A percentile compares a stretch with the other conserved stretches of the same genome.
These are phyloP conservation scores for Gossypium davidsonii DNA, from an alignment of 441 rosid species.

Conservation along the genomic window DNA sequence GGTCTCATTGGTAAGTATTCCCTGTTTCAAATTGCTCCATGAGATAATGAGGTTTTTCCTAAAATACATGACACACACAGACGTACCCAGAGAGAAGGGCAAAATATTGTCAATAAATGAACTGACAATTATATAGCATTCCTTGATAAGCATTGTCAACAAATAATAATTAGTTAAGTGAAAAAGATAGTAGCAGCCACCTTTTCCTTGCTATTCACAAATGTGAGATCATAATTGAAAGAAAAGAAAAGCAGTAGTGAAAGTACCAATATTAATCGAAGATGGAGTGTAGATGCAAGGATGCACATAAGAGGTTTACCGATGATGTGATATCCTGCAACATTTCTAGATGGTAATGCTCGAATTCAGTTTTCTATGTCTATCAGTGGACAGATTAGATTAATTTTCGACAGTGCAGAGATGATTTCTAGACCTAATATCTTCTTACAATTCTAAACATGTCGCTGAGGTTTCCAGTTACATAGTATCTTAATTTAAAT, in stretches of 20 bases:
- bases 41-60: conserved; percentile 21
- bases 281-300: not conserved
- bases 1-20: conserved; percentile 93
- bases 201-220: not conserved
- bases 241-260: not conserved
- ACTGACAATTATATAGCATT: not conserved
- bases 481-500: not conserved
- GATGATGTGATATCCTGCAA: not conserved
- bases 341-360: not conserved
- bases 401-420: not conserved
- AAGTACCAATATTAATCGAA: not conserved
- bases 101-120: not conserved
- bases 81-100: not conserved
- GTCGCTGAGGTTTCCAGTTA: not conserved
- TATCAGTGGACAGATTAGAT: not conserved
- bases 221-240: not conserved
- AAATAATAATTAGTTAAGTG: not conserved
- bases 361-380: not conserved
- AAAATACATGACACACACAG: not conserved
- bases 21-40: conserved; percentile 39
- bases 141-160: not conserved
- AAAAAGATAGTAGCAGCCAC: not conserved
- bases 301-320: not conserved
- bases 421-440: not conserved
- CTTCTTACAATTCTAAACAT: not conserved